These are phyloP conservation scores for Panicum virgatum DNA, from an alignment of 202 grass and related monocot species.

Conservation along the genomic window DNA sequence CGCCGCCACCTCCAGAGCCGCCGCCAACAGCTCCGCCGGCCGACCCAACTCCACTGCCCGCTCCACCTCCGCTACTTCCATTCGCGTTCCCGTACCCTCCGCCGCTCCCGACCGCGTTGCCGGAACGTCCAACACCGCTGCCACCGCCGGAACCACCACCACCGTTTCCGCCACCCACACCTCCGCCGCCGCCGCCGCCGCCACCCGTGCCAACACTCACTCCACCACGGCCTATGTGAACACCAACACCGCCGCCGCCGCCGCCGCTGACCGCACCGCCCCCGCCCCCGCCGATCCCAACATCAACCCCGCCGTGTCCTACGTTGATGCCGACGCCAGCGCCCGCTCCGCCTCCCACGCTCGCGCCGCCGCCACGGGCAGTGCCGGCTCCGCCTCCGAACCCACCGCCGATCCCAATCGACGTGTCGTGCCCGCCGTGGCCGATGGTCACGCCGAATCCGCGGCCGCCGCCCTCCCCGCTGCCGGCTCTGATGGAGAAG, in stretches of 20 bases:
- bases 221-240: conserved; percentile 43
- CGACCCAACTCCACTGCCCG: conserved; percentile 34
- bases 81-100: conserved; percentile 33
- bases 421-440: conserved; percentile 33
- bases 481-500: conserved; percentile 36
- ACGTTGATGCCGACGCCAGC: conserved; percentile 41
- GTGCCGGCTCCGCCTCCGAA: conserved; percentile 47
- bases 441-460: conserved; percentile 52
- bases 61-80: conserved; percentile 30
- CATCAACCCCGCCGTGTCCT: conserved; percentile 26
- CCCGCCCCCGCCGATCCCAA: conserved; percentile 49
- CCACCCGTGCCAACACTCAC: conserved; percentile 39
- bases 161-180: neutral
- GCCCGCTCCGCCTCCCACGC: conserved; percentile 38
- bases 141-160: conserved; percentile 34
- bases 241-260: conserved; percentile 37
- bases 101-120: conserved; percentile 34
- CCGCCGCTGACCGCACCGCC: conserved; percentile 43
- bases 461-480: conserved; percentile 26
- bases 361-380: conserved; percentile 26
- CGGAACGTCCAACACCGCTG: conserved; percentile 34
- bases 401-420: conserved; percentile 41
- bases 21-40: conserved; percentile 7
- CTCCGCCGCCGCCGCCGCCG: conserved; percentile 8
- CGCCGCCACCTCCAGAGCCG: conserved; percentile 31